These are phyloP conservation scores for Malus hybrid DNA, from an alignment of 331 rosid genomes.

Conservation along the genomic window DNA sequence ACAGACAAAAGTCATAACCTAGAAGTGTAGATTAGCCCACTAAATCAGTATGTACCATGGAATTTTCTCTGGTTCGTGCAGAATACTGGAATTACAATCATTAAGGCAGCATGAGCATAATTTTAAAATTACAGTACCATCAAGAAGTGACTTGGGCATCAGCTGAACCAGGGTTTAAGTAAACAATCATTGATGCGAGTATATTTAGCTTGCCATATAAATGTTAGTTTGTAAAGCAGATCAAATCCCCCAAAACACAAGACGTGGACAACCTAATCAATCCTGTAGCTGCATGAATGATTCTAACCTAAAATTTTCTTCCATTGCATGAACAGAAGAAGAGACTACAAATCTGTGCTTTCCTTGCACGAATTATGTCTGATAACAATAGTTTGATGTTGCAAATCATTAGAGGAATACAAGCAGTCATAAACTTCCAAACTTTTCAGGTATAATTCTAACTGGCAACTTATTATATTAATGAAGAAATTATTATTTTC, in stretches of 20 bases:
- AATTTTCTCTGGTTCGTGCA: no score
- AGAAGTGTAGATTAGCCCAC: background rate
- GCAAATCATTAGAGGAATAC: background rate
- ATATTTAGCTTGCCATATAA: background rate
- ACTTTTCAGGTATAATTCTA: background rate
- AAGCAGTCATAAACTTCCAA: background rate
- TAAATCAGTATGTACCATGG: background rate
- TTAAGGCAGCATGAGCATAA: background rate
- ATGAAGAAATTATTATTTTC: background rate
- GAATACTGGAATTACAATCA: background rate
- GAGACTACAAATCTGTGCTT: background rate
- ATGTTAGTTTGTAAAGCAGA: background rate
- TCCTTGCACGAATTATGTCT: background rate
- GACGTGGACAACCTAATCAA: background rate
- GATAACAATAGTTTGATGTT: background rate
- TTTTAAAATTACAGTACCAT: background rate
- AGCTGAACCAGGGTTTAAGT: background rate
- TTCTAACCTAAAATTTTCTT: background rate
- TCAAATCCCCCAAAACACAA: background rate
- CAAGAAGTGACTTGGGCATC: background rate
- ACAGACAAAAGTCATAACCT: background rate
- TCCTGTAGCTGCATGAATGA: background rate
- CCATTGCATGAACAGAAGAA: background rate
- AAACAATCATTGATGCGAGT: background rate
- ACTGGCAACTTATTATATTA: background rate